Percentiles rank a stretch among this genome's conserved stretches.
phyloP scores from a whole-genome alignment of 768 basidiomycete species.

The Amanita thiersii region DNA sequence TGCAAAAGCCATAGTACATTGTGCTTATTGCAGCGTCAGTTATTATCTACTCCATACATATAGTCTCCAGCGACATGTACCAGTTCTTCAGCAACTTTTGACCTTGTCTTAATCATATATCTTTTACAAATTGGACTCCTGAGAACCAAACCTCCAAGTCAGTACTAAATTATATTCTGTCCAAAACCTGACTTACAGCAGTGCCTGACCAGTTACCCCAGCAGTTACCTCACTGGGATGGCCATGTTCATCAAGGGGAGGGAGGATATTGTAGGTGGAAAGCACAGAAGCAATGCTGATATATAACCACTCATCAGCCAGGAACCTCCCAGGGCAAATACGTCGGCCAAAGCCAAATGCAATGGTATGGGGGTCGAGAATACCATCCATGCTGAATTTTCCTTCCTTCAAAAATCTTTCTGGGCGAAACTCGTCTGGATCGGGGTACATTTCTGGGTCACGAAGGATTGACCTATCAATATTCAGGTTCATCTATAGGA shows the following conservation, averaged over 20 bases:
- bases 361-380: conserved; percentile 10
- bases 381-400: conserved; percentile 9
- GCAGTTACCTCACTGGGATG: conserved; percentile 10
- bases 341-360: conserved; percentile 18
- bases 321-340: conserved; percentile 18
- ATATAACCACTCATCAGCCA: conserved; percentile 13
- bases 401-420: conserved; percentile 20
- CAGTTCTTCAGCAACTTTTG: no score
- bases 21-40: no score
- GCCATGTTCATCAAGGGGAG: conserved; percentile 13
- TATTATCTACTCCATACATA: no score
- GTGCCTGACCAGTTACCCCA: conserved; percentile 5
- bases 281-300: conserved; percentile 13
- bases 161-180: no score
- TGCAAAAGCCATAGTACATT: no score
- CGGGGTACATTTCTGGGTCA: conserved; percentile 21
- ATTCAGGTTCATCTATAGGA: neutral
- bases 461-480: conserved; percentile 23
- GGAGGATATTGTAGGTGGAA: conserved; percentile 14
- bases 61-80: no score
- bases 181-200: conserved; percentile 8
- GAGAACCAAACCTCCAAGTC: no score
- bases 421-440: conserved; percentile 23
- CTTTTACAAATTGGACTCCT: no score
- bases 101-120: no score